Conservation (phyloP, 768 basidiomycete species). For the Boletus subparvulus region DNA sequence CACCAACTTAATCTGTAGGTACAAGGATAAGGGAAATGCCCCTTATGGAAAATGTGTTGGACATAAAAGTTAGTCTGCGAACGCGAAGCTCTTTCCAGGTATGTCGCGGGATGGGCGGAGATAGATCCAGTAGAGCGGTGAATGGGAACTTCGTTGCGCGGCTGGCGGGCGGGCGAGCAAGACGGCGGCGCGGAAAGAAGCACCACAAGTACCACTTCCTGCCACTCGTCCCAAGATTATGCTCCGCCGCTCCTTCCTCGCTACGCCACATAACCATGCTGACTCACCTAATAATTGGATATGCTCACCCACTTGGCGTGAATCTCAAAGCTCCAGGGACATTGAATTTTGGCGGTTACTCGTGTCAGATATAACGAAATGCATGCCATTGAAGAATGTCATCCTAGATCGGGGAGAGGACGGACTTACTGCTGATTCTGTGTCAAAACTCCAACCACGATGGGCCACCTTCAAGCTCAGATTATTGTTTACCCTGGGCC, state of each 20-base stretch:
- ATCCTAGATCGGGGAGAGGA: neutral
- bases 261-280: conserved; percentile 24
- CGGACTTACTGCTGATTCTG: neutral
- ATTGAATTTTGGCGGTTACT: neutral
- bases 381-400: neutral
- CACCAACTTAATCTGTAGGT: neutral
- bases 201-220: neutral
- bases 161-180: neutral
- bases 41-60: neutral
- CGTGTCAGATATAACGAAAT: conserved; percentile 3
- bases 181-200: neutral
- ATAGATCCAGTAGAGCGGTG: neutral
- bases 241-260: conserved; percentile 9
- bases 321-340: neutral
- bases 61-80: neutral
- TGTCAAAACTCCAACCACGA: conserved; percentile 2
- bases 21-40: neutral
- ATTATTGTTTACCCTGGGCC: neutral
- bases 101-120: neutral
- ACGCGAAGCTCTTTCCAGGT: neutral
- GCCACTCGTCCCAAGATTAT: neutral
- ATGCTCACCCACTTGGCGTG: neutral
- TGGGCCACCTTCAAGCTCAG: neutral
- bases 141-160: neutral
- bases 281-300: conserved; percentile 10